Evolutionary conservation across 2,329 filamentous ascomycete genomes (phyloP).

Genomic region (Botrytis tulipae): DNA sequence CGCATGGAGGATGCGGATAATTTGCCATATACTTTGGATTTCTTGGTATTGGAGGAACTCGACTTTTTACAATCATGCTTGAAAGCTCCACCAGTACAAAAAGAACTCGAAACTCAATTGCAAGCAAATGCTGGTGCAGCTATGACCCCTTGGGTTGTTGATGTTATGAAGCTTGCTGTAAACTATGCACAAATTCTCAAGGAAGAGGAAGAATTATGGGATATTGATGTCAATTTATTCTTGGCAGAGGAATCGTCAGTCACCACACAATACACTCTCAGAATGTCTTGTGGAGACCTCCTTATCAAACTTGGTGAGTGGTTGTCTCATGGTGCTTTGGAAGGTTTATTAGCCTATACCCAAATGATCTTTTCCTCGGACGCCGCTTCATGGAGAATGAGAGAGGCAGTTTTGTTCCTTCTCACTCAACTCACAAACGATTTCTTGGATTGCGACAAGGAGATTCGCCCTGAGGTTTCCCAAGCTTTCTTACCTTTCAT

Average conservation of each 20-base stretch:
- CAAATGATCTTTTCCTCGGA: slow-evolving; percentile 66
- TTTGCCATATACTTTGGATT: slow-evolving; percentile 92
- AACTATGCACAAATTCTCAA: slow-evolving; percentile 85
- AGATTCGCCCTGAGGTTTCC: slow-evolving; percentile 66
- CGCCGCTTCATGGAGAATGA: slow-evolving; percentile 55
- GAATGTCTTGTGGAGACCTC: slow-evolving; percentile 88
- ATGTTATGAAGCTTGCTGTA: slow-evolving; percentile 82
- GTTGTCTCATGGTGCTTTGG: slow-evolving; percentile 72
- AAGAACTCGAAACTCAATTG: slow-evolving; percentile 82
- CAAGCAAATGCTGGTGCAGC: slow-evolving; percentile 56
- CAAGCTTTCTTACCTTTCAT: slow-evolving; percentile 78
- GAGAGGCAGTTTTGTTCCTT: slow-evolving; percentile 81
- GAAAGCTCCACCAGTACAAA: slow-evolving; percentile 81
- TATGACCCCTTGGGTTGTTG: slow-evolving; percentile 75
- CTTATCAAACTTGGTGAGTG: slow-evolving; percentile 91
- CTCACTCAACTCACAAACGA: slow-evolving; percentile 82
- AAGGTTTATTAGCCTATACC: slow-evolving; percentile 76
- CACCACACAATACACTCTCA: slow-evolving; percentile 92
- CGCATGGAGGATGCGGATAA: slow-evolving; percentile 86
- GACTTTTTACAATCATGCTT: slow-evolving; percentile 93
- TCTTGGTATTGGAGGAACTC: slow-evolving; percentile 87
- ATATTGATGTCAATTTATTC: slow-evolving; percentile 94
- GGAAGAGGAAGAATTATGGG: slow-evolving; percentile 94
- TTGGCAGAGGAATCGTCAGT: slow-evolving; percentile 93
- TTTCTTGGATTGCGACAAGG: slow-evolving; percentile 73